A percentile compares a stretch with the other conserved stretches of the same genome.
phyloP scores from a whole-genome alignment of 495 filamentous ascomycete species.

The Symbiotaphrina buchneri region DNA sequence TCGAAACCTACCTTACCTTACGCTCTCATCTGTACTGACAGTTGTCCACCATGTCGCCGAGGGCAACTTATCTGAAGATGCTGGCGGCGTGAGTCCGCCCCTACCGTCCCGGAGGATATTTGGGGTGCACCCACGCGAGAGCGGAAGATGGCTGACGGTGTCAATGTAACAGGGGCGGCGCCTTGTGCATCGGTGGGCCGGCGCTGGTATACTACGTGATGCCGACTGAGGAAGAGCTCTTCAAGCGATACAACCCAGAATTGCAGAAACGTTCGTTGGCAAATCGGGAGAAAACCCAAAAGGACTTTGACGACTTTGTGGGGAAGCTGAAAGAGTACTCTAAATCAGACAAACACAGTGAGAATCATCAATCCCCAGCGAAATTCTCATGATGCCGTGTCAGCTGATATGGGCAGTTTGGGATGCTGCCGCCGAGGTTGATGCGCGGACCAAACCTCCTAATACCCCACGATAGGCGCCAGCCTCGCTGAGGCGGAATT shows the following conservation, averaged over 20 bases:
- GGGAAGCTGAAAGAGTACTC: constrained; percentile 64
- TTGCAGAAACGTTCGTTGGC: constrained; percentile 66
- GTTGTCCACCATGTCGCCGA: constrained; percentile 26
- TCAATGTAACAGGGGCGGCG: constrained; percentile 31
- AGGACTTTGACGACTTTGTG: constrained; percentile 82
- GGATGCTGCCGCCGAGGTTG: constrained; percentile 4
- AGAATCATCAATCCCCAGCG: background rate
- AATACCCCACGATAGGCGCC: too few species aligned
- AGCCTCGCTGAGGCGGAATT: too few species aligned
- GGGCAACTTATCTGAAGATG: constrained; percentile 31
- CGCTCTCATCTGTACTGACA: too few species aligned
- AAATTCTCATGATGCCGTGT: background rate
- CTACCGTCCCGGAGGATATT: constrained; percentile 5
- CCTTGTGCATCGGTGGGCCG: constrained; percentile 61
- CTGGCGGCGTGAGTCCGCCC: constrained; percentile 19
- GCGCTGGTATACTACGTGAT: constrained; percentile 58
- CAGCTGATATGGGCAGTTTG: constrained; percentile 3
- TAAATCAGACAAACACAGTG: constrained; percentile 75
- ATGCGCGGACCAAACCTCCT: too few species aligned
- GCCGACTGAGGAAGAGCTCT: constrained; percentile 79
- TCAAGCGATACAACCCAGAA: constrained; percentile 78
- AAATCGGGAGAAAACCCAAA: constrained; percentile 41
- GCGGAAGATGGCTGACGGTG: constrained; percentile 17
- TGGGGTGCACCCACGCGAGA: constrained; percentile 8
- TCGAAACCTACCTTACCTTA: too few species aligned